Evolutionary conservation across 1,139 yeast genomes (phyloP).

Genomic region (Magnusiomyces magnusii): DNA sequence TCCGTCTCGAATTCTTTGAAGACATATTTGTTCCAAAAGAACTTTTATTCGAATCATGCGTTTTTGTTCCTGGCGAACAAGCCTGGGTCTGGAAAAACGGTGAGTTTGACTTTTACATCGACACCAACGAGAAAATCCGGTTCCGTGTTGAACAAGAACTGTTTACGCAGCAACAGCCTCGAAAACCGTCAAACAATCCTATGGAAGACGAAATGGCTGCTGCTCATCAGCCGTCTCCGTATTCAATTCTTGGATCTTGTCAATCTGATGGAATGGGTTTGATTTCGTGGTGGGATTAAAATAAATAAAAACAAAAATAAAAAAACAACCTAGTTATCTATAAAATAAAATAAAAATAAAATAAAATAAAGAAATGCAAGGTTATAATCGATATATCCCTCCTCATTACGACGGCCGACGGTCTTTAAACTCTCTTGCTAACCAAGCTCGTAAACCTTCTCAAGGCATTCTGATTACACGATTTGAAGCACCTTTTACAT

Average conservation of each 20-base stretch:
- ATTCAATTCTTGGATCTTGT: slow-evolving; percentile 82
- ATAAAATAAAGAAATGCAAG: slow-evolving; percentile 18
- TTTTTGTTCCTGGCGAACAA: slow-evolving; percentile 54
- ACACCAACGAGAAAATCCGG: slow-evolving; percentile 82
- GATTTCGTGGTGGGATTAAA: slow-evolving; percentile 87
- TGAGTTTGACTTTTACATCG: slow-evolving; percentile 67
- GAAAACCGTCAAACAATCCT: slow-evolving; percentile 47
- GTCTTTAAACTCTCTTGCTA: slow-evolving; percentile 27
- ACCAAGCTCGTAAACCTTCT: slow-evolving; percentile 25
- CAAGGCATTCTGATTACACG: slow-evolving; percentile 28
- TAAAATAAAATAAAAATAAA: not conserved
- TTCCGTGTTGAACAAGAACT: slow-evolving; percentile 86
- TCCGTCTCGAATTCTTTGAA: slow-evolving; percentile 79
- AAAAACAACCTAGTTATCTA: not conserved
- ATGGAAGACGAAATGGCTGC: slow-evolving; percentile 32
- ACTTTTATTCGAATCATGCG: slow-evolving; percentile 71
- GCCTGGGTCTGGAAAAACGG: slow-evolving; percentile 87
- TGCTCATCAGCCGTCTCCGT: slow-evolving; percentile 48
- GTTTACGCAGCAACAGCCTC: slow-evolving; percentile 67
- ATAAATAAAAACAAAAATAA: not conserved
- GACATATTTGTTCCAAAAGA: slow-evolving; percentile 84
- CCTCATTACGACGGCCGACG: slow-evolving; percentile 33
- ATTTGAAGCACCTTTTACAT: slow-evolving; percentile 31
- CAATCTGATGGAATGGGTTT: slow-evolving; percentile 97
- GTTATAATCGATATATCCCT: slow-evolving; percentile 33